Conservation (phyloP, 192 early-diverging fungal species). For the Coemansia sp. region DNA sequence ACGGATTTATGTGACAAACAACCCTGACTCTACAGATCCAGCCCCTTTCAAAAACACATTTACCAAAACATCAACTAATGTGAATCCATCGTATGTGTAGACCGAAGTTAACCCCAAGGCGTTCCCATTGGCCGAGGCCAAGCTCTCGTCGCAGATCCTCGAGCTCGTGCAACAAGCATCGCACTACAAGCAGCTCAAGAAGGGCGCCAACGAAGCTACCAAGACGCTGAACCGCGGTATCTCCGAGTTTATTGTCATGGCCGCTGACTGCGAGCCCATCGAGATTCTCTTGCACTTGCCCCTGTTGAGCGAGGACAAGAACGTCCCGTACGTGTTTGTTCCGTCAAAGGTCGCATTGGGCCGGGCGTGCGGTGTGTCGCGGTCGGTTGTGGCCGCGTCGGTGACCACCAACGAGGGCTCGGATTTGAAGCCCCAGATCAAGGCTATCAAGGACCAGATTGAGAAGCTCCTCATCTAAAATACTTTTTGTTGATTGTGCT, state of each 20-base stretch:
- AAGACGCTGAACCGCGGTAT: conserved; percentile 99
- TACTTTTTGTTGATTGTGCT: conserved; percentile 2
- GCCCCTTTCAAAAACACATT: no score
- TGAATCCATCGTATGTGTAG: conserved; percentile 2
- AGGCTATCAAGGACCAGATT: conserved; percentile 85
- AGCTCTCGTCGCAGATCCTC: conserved; percentile 87
- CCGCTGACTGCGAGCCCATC: conserved; percentile 96
- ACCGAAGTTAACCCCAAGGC: conserved; percentile 58
- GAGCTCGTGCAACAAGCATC: conserved; percentile 98
- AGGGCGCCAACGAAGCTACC: conserved; percentile 99
- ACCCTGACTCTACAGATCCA: no score
- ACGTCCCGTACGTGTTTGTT: conserved; percentile 99
- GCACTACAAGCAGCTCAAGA: conserved; percentile 99
- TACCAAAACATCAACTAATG: neutral
- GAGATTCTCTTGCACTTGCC: conserved; percentile 98
- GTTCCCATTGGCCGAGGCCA: conserved; percentile 89
- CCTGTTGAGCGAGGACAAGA: conserved; percentile 99
- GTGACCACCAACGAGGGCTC: conserved; percentile 98
- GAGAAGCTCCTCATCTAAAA: conserved; percentile 69
- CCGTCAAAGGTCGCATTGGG: conserved; percentile 95
- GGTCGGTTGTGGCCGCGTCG: conserved; percentile 87
- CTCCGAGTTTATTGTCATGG: conserved; percentile 98
- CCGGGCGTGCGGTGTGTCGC: conserved; percentile 95
- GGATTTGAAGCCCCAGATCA: conserved; percentile 91
- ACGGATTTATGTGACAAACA: conserved; percentile 26